These are phyloP conservation scores for Pseudovirgaria hyperparasitica DNA, from an alignment of 2,329 filamentous ascomycete genomes.

Conservation along the genomic window DNA sequence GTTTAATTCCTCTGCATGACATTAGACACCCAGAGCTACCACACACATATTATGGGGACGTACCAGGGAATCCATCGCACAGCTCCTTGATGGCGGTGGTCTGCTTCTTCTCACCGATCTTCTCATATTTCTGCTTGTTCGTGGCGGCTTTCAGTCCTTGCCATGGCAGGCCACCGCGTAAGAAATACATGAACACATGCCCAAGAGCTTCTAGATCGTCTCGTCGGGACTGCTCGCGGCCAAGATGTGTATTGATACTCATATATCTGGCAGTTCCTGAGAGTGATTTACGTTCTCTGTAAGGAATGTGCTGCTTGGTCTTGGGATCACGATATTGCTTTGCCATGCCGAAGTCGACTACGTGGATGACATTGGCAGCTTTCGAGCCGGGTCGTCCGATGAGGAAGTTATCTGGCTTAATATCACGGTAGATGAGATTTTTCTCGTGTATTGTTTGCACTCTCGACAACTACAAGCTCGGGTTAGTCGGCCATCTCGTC, in stretches of 20 bases:
- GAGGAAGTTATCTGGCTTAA: constrained; percentile 98
- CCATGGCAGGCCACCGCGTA: constrained; percentile 53
- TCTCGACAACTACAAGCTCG: constrained; percentile 68
- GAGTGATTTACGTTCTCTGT: constrained; percentile 90
- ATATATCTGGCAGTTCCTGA: constrained; percentile 97
- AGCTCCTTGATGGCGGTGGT: constrained; percentile 94
- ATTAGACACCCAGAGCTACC: constrained; percentile 14
- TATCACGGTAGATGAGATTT: constrained; percentile 97
- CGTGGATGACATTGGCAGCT: constrained; percentile 94
- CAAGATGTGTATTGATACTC: constrained; percentile 98
- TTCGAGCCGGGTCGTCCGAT: constrained; percentile 88
- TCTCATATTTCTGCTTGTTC: constrained; percentile 97
- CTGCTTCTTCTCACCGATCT: constrained; percentile 99
- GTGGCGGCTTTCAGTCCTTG: constrained; percentile 56
- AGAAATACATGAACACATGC: constrained; percentile 59
- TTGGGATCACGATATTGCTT: constrained; percentile 99
- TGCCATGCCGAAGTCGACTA: constrained; percentile 98
- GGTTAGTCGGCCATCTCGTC: too few relatives aligned
- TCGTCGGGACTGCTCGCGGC: constrained; percentile 86
- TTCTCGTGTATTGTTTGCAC: constrained; percentile 96
- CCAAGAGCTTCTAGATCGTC: constrained; percentile 84
- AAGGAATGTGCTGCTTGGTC: constrained; percentile 97
- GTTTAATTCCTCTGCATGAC: constrained; percentile 68
- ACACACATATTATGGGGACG: constrained; percentile 9
- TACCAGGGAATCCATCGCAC: constrained; percentile 82